Base-by-base conservation (phyloP, 2,329 filamentous ascomycete species). In the Coniochaeta sp. region DNA sequence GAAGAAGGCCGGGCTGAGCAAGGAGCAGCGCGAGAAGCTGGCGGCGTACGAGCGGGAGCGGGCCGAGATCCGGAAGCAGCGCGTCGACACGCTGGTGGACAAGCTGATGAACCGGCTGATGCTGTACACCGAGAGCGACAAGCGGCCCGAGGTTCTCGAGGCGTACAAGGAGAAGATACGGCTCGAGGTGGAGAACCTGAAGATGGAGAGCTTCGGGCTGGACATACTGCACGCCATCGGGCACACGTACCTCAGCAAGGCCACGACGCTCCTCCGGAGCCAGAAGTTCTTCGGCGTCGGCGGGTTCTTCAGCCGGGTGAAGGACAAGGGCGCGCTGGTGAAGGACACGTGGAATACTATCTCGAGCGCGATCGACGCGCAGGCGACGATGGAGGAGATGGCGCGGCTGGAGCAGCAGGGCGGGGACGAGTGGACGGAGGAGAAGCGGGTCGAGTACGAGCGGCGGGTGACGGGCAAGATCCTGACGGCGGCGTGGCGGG, bases 291-390 rank as follows among this genome's bases (percentile, higher is more conserved):
- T 99, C 53, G 94, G 94, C 52, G 94, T 99, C 56, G 87, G 87
- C 47, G 94, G 94, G 50, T 97, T 99, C 78, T 95, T 96, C 71
- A 89, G 85, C 53, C 82, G 91, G 51, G 80, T 99, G 61, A 95
- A 94, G 74, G 94, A 99, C 70, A 97, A 97, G 82, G 92, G 92
- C 55, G 94, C 87, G 2, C 80, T 97, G 56, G 91, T 95, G 62
- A 97, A 97, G 77, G 94, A 99, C 65, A 97, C 94, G 1, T 99
- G 94, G 94, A 92, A 89, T 65, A 99, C 94, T 27, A 96, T 99
- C 65, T 91, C 85, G 57, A 95, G 89, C 49, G 94, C 94, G 33
- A 95, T 99, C 58, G 91, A 96, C 65, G 94, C 94, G 24, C 94
- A 99, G 74, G 87, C 96, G 75, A 96, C 91, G 54, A 96, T 99